Percentiles rank a stretch among this genome's conserved stretches.
Evolutionary conservation across 2,329 filamentous ascomycete species (phyloP).

Genomic region (Monilinia vaccinii-corymbosi): DNA sequence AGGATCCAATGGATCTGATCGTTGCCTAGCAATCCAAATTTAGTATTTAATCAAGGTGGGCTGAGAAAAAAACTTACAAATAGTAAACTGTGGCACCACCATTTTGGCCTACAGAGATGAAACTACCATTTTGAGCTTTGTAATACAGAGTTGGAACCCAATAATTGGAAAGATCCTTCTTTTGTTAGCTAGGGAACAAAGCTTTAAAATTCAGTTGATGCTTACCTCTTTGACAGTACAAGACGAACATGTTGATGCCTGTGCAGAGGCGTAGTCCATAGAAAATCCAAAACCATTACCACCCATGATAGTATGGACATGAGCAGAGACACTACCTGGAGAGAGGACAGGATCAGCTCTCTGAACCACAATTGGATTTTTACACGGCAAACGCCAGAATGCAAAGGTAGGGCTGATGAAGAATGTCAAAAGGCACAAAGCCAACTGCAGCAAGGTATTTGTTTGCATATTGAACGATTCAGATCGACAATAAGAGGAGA

Average conservation of each 20-base stretch:
- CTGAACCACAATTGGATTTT: conserved; percentile 34
- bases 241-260: conserved; percentile 49
- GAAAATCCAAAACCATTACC: conserved; percentile 50
- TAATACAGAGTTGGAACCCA: conserved; percentile 55
- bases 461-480: background rate
- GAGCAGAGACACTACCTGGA: conserved; percentile 43
- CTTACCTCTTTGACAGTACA: conserved; percentile 46
- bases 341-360: conserved; percentile 51
- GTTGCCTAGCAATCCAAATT: conserved; percentile 27
- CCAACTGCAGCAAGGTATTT: background rate
- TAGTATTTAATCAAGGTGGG: background rate
- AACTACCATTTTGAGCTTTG: conserved; percentile 45
- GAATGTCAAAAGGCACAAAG: conserved; percentile 2
- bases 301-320: conserved; percentile 54
- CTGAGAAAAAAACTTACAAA: conserved; percentile 29
- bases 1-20: conserved; percentile 33
- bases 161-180: conserved; percentile 50
- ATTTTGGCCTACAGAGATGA: conserved; percentile 35
- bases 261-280: conserved; percentile 44
- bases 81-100: conserved; percentile 51
- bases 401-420: conserved; percentile 26
- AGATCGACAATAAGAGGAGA: background rate
- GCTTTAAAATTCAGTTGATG: background rate
- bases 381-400: conserved; percentile 39
- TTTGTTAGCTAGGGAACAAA: background rate